Conservation (phyloP, 73 alveolate genomes). For the Symbiodinium natans region DNA sequence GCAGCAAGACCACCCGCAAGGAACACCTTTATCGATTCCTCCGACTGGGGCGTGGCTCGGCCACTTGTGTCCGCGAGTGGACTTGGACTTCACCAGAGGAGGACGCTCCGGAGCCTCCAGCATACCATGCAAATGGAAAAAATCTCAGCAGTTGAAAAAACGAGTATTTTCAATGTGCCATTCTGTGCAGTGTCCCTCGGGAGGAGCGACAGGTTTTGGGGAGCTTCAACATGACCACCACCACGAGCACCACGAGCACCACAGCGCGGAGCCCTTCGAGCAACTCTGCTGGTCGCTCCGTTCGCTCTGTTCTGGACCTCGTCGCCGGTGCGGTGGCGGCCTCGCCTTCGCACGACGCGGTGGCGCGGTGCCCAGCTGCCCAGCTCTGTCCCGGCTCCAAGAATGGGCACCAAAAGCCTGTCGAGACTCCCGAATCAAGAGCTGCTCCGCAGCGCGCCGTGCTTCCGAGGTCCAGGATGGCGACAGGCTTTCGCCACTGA, state of each 20-base stretch:
- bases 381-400: too few relatives aligned
- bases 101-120: not conserved
- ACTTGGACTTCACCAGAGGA: not conserved
- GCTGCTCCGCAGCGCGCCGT: too few relatives aligned
- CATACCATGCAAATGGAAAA: too few relatives aligned
- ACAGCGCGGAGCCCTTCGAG: too few relatives aligned
- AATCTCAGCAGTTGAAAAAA: too few relatives aligned
- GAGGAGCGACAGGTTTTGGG: slow-evolving; percentile 15
- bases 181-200: too few relatives aligned
- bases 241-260: too few relatives aligned
- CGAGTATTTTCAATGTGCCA: too few relatives aligned
- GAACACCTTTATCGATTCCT: not conserved
- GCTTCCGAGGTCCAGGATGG: slow-evolving; percentile 1
- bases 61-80: not conserved
- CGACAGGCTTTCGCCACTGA: not conserved
- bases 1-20: not conserved
- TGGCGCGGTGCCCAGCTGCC: not conserved
- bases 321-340: not conserved
- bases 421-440: too few relatives aligned
- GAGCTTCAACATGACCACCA: slow-evolving; percentile 47
- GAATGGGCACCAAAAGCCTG: too few relatives aligned
- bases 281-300: too few relatives aligned
- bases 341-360: not conserved
- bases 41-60: not conserved
- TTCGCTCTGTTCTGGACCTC: not conserved